These are phyloP conservation scores for Trichosanthes cucumerina DNA, from an alignment of 306 rosid genomes.

Conservation along the genomic window DNA sequence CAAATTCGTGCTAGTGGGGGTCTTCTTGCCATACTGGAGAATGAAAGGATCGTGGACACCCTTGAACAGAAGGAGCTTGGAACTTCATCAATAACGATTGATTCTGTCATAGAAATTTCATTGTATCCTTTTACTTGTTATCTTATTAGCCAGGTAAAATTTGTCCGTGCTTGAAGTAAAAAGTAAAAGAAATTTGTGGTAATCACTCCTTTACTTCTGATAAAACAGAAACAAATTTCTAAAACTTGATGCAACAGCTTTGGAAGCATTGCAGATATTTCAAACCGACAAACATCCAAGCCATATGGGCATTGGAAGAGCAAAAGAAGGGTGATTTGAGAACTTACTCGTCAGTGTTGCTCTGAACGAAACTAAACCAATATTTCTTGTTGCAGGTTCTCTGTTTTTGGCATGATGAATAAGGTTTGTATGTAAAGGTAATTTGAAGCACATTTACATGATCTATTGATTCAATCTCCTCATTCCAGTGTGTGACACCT, in stretches of 20 bases:
- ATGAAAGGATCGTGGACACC: conserved; percentile 74
- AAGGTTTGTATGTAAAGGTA: conserved; percentile 47
- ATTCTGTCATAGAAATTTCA: conserved; percentile 70
- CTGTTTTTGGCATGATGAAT: conserved; percentile 95
- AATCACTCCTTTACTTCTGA: conserved; percentile 36
- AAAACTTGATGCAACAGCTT: conserved; percentile 87
- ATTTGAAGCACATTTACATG: conserved; percentile 15
- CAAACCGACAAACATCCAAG: conserved; percentile 96
- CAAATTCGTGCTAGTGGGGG: conserved; percentile 98
- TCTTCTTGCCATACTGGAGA: conserved; percentile 92
- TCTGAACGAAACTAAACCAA: conserved; percentile 14
- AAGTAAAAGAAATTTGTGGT: conserved; percentile 1
- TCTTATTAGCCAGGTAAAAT: conserved; percentile 11
- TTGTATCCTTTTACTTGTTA: conserved; percentile 48
- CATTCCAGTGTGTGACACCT: conserved; percentile 75
- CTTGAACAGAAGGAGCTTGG: conserved; percentile 74
- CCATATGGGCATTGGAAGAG: conserved; percentile 98
- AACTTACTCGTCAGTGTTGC: conserved; percentile 12
- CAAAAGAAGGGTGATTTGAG: conserved; percentile 85
- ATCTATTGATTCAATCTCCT: conserved; percentile 18
- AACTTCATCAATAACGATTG: conserved; percentile 63
- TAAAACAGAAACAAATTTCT: conserved; percentile 70
- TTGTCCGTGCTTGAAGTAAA: conserved; percentile 7
- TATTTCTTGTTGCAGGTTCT: conserved; percentile 54
- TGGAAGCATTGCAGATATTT: conserved; percentile 93